A percentile compares a stretch with the other conserved stretches of the same genome.
Conservation (phyloP, 768 basidiomycete species). For the Phanerochaete carnosa region DNA sequence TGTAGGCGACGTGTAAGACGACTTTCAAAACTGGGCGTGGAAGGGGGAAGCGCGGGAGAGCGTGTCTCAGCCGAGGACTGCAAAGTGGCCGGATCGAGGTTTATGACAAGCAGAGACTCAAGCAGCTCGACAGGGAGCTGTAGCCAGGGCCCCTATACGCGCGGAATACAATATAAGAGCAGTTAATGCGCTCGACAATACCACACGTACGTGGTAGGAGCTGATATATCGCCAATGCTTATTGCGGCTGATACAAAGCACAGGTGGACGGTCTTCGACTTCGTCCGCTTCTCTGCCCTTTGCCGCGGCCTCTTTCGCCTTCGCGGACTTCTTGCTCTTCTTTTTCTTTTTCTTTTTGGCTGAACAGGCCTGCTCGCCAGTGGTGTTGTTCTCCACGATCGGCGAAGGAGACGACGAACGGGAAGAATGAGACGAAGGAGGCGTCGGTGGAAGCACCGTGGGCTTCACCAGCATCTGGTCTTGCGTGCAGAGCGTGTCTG, state of each 20-base stretch:
- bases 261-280: slow-evolving; percentile 51
- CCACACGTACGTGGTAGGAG: slow-evolving; percentile 74
- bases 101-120: slow-evolving; percentile 75
- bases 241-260: slow-evolving; percentile 86
- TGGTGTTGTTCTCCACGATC: slow-evolving; percentile 21
- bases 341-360: slow-evolving; percentile 65
- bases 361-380: slow-evolving; percentile 19
- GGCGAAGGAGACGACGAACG: slow-evolving; percentile 22
- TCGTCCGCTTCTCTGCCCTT: slow-evolving; percentile 22
- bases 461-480: background rate
- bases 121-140: slow-evolving; percentile 84
- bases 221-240: slow-evolving; percentile 95
- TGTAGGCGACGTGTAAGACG: slow-evolving; percentile 40
- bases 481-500: background rate
- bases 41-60: slow-evolving; percentile 33
- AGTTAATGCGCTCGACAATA: slow-evolving; percentile 2
- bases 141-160: slow-evolving; percentile 80
- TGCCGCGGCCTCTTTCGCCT: background rate
- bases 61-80: slow-evolving; percentile 34
- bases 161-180: background rate
- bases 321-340: slow-evolving; percentile 60
- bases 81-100: slow-evolving; percentile 69
- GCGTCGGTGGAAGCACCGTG: background rate
- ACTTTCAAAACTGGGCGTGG: slow-evolving; percentile 7
- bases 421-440: slow-evolving; percentile 18